Percentiles rank a stretch among this genome's conserved stretches.
Conservation (phyloP, 176 grass and related monocot genomes). For the Aegilops longissima region DNA sequence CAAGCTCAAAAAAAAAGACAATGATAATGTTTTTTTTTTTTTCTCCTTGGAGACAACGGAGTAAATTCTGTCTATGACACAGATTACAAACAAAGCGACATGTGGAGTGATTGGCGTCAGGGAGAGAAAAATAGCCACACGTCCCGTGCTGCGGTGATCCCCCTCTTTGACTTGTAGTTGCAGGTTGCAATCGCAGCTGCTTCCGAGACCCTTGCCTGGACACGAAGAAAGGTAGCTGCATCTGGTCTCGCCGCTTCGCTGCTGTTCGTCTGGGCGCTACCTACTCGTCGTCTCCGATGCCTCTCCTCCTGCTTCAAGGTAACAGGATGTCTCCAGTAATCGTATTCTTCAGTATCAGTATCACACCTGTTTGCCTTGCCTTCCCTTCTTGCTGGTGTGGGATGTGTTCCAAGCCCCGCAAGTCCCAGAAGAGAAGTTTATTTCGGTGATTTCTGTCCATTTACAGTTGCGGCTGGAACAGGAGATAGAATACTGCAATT, state of each 20-base stretch:
- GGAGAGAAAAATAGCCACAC: neutral
- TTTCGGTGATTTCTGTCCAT: neutral
- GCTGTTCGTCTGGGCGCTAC: neutral
- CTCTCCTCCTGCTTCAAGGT: constrained; percentile 35
- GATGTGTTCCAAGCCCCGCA: neutral
- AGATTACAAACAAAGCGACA: neutral
- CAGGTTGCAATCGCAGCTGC: neutral
- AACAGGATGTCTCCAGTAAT: neutral
- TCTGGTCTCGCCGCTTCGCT: neutral
- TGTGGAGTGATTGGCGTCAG: neutral
- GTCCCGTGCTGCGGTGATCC: neutral
- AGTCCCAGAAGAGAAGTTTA: neutral
- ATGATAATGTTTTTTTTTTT: no score
- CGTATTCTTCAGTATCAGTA: neutral
- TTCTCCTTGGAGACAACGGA: neutral
- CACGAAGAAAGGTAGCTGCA: constrained; percentile 24
- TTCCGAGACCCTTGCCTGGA: constrained; percentile 11
- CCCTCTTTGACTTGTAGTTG: constrained; percentile 23
- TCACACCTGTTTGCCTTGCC: neutral
- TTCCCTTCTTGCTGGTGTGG: neutral
- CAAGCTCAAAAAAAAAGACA: no score
- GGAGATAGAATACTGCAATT: neutral
- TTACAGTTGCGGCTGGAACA: neutral
- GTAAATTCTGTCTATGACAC: neutral
- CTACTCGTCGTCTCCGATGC: constrained; percentile 30